Percentiles rank a stretch among this genome's conserved stretches.
Evolutionary conservation across 441 rosid genomes (phyloP).

Genomic region (Dalechampia spathulata): DNA sequence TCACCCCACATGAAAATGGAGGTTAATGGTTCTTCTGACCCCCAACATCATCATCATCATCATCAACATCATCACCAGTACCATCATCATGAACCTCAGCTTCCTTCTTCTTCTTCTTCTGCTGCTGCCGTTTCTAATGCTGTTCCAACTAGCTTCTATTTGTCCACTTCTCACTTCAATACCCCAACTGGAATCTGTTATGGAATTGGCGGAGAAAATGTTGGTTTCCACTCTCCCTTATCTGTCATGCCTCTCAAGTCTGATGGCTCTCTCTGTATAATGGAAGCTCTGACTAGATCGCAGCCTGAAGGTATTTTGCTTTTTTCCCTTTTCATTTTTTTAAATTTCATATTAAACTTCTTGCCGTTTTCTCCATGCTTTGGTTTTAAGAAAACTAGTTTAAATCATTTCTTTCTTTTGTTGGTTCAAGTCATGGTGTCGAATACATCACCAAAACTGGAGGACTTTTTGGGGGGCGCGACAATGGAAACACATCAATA

Average conservation of each 20-base stretch:
- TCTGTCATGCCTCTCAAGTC: slow-evolving; percentile 77
- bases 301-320: slow-evolving; percentile 39
- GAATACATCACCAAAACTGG: slow-evolving; percentile 58
- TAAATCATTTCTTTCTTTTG: not conserved
- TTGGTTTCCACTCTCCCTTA: slow-evolving; percentile 40
- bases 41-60: slow-evolving; percentile 30
- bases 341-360: no score
- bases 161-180: slow-evolving; percentile 29
- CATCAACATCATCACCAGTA: slow-evolving; percentile 26
- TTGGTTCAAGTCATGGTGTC: slow-evolving; percentile 33
- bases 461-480: slow-evolving; percentile 67
- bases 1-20: slow-evolving; percentile 72
- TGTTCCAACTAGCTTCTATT: slow-evolving; percentile 39
- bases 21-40: slow-evolving; percentile 23
- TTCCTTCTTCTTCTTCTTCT: slow-evolving; percentile 10
- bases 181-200: slow-evolving; percentile 27
- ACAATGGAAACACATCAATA: slow-evolving; percentile 42
- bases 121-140: slow-evolving; percentile 17
- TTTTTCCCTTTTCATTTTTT: not conserved
- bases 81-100: slow-evolving; percentile 20
- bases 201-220: slow-evolving; percentile 40
- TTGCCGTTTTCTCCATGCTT: no score
- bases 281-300: slow-evolving; percentile 66
- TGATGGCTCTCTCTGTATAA: slow-evolving; percentile 68
- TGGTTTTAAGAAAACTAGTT: no score